Percentiles rank a stretch among this genome's conserved stretches.
Evolutionary conservation across 352 stramenopile species (phyloP).

Genomic region (Globisporangium acanthophoron): DNA sequence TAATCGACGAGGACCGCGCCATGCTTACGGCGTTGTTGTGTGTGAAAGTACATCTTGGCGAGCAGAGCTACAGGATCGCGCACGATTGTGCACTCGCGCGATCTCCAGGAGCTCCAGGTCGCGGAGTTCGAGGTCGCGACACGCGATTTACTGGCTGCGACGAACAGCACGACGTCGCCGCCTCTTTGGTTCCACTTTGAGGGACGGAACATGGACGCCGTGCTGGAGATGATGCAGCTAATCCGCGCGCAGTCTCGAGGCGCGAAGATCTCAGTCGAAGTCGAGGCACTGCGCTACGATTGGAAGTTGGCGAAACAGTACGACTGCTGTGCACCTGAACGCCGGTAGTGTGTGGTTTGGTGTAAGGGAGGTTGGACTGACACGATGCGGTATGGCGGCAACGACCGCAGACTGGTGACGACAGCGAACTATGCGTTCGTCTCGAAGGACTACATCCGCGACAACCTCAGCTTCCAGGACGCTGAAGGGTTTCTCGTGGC

Average conservation of each 20-base stretch:
- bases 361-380: not conserved
- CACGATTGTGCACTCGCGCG: constrained; percentile 65
- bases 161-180: not conserved
- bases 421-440: constrained; percentile 50
- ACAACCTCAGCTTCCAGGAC: constrained; percentile 36
- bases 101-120: constrained; percentile 46
- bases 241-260: constrained; percentile 17
- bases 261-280: constrained; percentile 47
- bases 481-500: constrained; percentile 37
- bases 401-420: constrained; percentile 28
- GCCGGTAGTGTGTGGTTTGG: too few species aligned
- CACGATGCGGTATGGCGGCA: not conserved
- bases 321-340: not conserved
- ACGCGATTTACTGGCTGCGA: constrained; percentile 10
- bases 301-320: constrained; percentile 53
- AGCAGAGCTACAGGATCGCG: constrained; percentile 55
- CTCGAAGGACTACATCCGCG: constrained; percentile 69
- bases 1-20: not conserved
- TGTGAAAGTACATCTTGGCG: constrained; percentile 56
- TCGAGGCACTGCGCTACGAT: constrained; percentile 64
- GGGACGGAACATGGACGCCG: constrained; percentile 57
- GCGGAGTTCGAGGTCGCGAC: constrained; percentile 34
- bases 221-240: constrained; percentile 52
- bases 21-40: not conserved
- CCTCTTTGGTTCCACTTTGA: constrained; percentile 67